phyloP scores from a whole-genome alignment of 805 yeast genomes.

The Ogataea naganishii region DNA sequence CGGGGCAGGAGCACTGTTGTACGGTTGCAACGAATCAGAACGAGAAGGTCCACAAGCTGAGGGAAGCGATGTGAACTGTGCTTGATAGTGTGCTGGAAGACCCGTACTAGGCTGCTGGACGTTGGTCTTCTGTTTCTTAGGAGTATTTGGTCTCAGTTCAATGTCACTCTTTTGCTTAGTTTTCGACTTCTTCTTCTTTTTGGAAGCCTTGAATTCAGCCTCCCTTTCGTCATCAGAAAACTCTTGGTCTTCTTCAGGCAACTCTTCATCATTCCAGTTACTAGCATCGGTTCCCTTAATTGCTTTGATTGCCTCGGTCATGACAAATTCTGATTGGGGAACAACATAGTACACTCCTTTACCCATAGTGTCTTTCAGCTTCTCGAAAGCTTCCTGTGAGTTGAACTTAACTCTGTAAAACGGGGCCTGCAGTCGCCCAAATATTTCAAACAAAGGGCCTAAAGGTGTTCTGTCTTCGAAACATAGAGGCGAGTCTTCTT shows the following conservation, averaged over 20 bases:
- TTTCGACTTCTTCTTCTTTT: slow-evolving; percentile 49
- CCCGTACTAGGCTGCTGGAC: not conserved
- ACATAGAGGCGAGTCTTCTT: slow-evolving; percentile 75
- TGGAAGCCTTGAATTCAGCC: slow-evolving; percentile 53
- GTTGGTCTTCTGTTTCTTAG: slow-evolving; percentile 9
- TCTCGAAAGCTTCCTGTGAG: slow-evolving; percentile 36
- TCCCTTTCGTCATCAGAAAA: slow-evolving; percentile 93
- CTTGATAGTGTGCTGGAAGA: slow-evolving; percentile 1
- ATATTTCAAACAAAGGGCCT: slow-evolving; percentile 80
- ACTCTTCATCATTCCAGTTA: slow-evolving; percentile 89
- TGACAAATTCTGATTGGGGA: slow-evolving; percentile 68
- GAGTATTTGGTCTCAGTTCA: too few species aligned
- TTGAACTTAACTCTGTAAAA: slow-evolving; percentile 68
- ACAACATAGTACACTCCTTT: slow-evolving; percentile 66
- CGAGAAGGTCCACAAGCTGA: too few species aligned
- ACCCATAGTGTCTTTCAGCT: slow-evolving; percentile 42
- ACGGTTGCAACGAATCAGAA: too few species aligned
- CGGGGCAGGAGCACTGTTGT: too few species aligned
- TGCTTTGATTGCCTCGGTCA: slow-evolving; percentile 62
- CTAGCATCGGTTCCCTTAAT: slow-evolving; percentile 91
- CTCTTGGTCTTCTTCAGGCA: slow-evolving; percentile 89
- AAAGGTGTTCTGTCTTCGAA: slow-evolving; percentile 59
- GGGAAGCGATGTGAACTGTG: too few species aligned
- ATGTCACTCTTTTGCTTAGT: slow-evolving; percentile 11
- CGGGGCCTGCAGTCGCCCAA: slow-evolving; percentile 82